phyloP scores from a whole-genome alignment of 2,329 filamentous ascomycete genomes.

The Fusarium sp. region DNA sequence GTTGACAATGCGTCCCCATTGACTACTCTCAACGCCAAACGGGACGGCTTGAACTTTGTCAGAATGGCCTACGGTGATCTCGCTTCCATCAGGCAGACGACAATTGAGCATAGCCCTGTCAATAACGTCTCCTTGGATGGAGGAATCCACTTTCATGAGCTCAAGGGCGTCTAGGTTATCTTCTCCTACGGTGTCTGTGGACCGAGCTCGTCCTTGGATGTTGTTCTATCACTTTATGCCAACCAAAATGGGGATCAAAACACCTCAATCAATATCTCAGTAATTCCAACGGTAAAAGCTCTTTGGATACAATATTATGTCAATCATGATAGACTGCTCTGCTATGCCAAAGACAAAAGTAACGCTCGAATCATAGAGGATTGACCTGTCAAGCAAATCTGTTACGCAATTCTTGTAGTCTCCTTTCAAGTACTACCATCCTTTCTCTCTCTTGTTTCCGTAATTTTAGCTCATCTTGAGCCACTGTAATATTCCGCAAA shows the following conservation, averaged over 20 bases:
- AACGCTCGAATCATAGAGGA: not conserved
- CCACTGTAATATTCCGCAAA: not conserved
- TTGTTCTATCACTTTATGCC: too few species aligned
- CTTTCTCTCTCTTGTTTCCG: not conserved
- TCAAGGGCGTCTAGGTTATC: not conserved
- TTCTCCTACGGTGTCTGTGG: not conserved
- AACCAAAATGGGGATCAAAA: too few species aligned
- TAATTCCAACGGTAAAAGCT: too few species aligned
- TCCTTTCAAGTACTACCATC: not conserved
- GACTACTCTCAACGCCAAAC: not conserved
- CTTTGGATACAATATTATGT: too few species aligned
- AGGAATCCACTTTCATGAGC: not conserved
- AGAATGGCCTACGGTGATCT: not conserved
- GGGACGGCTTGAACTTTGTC: not conserved
- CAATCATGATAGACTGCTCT: too few species aligned
- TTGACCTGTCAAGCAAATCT: constrained; percentile 20
- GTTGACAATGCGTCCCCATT: not conserved
- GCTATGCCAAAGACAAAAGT: too few species aligned
- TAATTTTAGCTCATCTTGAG: not conserved
- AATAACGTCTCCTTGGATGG: not conserved
- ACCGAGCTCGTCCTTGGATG: too few species aligned
- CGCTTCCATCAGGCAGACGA: not conserved
- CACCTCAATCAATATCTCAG: too few species aligned
- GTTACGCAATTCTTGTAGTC: not conserved
- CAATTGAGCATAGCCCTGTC: not conserved